Conservation (phyloP, 108 stramenopile species). For the Licmophora abbreviata region DNA sequence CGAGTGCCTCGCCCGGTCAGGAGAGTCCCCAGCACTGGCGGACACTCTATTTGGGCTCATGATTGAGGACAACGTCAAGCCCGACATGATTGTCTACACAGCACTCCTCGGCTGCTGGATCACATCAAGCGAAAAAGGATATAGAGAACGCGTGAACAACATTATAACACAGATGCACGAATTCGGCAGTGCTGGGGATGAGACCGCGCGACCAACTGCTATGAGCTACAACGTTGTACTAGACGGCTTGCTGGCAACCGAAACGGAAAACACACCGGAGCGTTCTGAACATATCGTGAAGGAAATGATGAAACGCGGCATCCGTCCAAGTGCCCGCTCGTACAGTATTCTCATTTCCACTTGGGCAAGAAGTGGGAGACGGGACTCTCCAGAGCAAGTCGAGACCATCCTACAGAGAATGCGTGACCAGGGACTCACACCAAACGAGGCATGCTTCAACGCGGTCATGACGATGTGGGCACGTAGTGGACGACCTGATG, state of each 20-base stretch:
- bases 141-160: no score
- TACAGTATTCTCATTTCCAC: slow-evolving; percentile 1
- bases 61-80: neutral
- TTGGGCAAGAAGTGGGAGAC: slow-evolving; percentile 1
- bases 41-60: neutral
- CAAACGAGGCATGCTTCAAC: slow-evolving; percentile 16
- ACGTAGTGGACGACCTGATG: slow-evolving; percentile 28
- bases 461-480: slow-evolving; percentile 43
- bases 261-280: no score
- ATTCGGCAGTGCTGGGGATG: slow-evolving; percentile 36
- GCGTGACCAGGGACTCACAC: slow-evolving; percentile 10
- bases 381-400: slow-evolving; percentile 10
- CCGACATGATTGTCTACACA: slow-evolving; percentile 1
- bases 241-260: no score
- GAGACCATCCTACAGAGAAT: slow-evolving; percentile 6
- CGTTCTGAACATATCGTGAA: no score
- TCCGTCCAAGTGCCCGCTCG: slow-evolving; percentile 3
- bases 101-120: no score
- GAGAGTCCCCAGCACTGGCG: no score
- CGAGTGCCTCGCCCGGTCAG: no score
- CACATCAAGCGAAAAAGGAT: no score
- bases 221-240: slow-evolving; percentile 50
- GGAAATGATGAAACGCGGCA: no score
- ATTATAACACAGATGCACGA: slow-evolving; percentile 61
- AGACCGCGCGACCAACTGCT: slow-evolving; percentile 47